Conservation (phyloP, 306 rosid genomes). For the Trifolium subterraneum region DNA sequence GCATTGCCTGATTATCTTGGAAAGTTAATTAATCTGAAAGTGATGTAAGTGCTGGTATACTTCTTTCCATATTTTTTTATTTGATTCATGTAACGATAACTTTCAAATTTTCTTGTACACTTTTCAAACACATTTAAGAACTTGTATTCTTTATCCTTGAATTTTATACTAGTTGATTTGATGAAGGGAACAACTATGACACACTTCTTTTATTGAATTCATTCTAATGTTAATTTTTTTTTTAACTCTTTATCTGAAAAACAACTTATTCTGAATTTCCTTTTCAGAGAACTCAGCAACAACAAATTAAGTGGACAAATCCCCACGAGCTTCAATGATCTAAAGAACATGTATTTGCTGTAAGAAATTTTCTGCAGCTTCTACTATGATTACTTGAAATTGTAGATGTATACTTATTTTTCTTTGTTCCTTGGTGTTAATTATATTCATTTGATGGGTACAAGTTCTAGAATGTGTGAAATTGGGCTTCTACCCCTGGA, state of each 20-base stretch:
- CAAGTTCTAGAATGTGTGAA: not conserved
- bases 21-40: slow-evolving; percentile 35
- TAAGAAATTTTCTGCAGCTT: slow-evolving; percentile 44
- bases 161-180: slow-evolving; percentile 2
- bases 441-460: not conserved
- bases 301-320: slow-evolving; percentile 61
- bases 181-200: not conserved
- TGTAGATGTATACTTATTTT: slow-evolving; percentile 16
- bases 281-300: slow-evolving; percentile 68
- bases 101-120: not conserved
- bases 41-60: slow-evolving; percentile 50
- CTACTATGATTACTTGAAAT: not conserved
- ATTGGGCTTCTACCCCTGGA: not conserved
- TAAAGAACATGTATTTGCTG: slow-evolving; percentile 42
- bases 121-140: not conserved
- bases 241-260: not conserved
- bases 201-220: slow-evolving; percentile 9
- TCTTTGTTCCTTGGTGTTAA: not conserved
- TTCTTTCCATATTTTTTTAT: not conserved
- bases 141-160: not conserved
- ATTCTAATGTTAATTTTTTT: not conserved
- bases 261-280: slow-evolving; percentile 21
- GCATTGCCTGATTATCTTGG: slow-evolving; percentile 51
- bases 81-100: not conserved
- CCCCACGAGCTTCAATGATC: slow-evolving; percentile 43